Conservation (phyloP, 441 rosid genomes). For the Macaranga tanarius region DNA sequence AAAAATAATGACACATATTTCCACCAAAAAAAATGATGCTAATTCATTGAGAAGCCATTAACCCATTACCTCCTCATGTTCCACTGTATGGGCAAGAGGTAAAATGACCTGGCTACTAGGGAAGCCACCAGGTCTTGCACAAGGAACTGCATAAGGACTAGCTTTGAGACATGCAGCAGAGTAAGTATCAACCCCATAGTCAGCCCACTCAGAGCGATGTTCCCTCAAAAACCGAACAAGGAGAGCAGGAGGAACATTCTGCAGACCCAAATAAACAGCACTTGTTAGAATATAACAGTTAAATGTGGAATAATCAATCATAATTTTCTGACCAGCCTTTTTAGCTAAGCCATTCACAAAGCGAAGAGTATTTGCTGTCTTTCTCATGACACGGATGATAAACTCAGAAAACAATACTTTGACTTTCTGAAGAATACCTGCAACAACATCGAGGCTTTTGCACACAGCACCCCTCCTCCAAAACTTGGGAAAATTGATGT, state of each 20-base stretch:
- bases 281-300: neutral
- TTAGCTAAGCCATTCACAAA: neutral
- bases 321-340: neutral
- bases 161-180: constrained; percentile 80
- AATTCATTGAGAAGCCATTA: constrained; percentile 24
- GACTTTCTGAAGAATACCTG: constrained; percentile 50
- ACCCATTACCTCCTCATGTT: constrained; percentile 89
- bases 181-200: constrained; percentile 83
- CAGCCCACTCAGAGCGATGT: constrained; percentile 98
- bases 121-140: constrained; percentile 74
- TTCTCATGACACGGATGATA: neutral
- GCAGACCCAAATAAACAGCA: constrained; percentile 17
- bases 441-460: constrained; percentile 85
- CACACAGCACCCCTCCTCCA: constrained; percentile 92
- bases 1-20: neutral
- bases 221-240: constrained; percentile 87
- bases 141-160: constrained; percentile 75
- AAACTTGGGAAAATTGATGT: constrained; percentile 61
- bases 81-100: constrained; percentile 84
- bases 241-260: constrained; percentile 88
- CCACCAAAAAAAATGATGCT: neutral
- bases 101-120: constrained; percentile 85
- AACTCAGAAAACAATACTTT: neutral
- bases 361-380: neutral
- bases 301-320: neutral